Evolutionary conservation across 208 protist genomes (phyloP).

Genomic region (Acanthamoeba castellanii): DNA sequence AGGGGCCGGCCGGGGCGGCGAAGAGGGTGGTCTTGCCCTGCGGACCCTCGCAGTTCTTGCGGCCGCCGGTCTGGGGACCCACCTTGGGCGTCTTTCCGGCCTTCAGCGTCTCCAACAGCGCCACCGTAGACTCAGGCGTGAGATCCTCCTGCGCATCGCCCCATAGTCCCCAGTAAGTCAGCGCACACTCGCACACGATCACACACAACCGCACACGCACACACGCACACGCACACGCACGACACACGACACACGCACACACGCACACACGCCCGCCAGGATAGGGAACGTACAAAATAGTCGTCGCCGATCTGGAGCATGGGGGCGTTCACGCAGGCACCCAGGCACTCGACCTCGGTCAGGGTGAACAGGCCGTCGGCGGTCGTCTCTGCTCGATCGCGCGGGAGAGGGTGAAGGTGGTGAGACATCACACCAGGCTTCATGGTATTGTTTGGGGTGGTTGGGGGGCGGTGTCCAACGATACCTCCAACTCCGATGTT

Average conservation of each 20-base stretch:
- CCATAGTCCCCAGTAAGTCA: neutral
- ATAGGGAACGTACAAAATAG: constrained; percentile 85
- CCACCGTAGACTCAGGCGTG: constrained; percentile 79
- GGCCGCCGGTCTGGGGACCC: constrained; percentile 86
- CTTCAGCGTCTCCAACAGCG: constrained; percentile 84
- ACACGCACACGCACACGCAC: neutral
- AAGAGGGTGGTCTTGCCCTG: constrained; percentile 66
- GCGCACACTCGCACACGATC: neutral
- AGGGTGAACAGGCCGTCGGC: constrained; percentile 90
- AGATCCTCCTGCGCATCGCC: constrained; percentile 84
- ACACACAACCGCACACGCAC: neutral
- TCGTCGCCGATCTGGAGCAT: constrained; percentile 92
- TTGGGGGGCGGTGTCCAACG: neutral
- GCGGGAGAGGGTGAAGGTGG: too few species aligned
- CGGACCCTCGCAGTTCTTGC: constrained; percentile 66
- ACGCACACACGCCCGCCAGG: too few species aligned
- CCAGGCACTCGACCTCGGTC: constrained; percentile 93
- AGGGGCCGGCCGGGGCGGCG: neutral
- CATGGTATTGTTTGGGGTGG: too few species aligned
- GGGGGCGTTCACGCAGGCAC: constrained; percentile 93
- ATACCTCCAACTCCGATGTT: constrained; percentile 86
- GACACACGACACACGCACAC: too few species aligned
- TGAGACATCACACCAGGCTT: constrained; percentile 8
- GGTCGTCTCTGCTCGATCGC: constrained; percentile 84
- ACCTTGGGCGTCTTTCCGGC: constrained; percentile 82